phyloP scores from a whole-genome alignment of 192 early-diverging fungal genomes.

The Jimgerdemannia flammicorona region DNA sequence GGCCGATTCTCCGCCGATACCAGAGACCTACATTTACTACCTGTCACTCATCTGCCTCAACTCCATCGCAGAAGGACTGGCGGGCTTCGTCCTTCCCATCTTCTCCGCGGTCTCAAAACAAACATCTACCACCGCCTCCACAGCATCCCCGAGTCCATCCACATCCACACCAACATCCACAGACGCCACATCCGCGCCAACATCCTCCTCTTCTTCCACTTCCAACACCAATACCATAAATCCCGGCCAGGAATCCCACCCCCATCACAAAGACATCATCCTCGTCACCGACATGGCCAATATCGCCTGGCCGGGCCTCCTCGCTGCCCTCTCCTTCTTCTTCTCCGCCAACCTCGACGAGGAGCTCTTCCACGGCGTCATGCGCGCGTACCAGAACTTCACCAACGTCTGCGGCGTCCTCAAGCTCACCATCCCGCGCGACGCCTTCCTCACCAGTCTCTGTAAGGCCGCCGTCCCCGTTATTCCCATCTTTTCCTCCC shows the following conservation, averaged over 20 bases:
- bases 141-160: background rate
- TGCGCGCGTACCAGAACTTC: conserved; percentile 71
- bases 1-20: conserved; percentile 80
- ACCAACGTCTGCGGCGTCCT: conserved; percentile 80
- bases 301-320: conserved; percentile 74
- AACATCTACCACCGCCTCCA: background rate
- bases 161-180: conserved; percentile 12
- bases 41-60: conserved; percentile 70
- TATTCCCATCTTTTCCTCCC: conserved; percentile 22
- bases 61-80: conserved; percentile 69
- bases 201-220: background rate
- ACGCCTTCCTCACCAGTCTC: conserved; percentile 82
- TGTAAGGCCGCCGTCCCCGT: conserved; percentile 81
- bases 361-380: conserved; percentile 67
- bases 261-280: conserved; percentile 39
- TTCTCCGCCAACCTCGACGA: conserved; percentile 78
- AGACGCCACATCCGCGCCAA: background rate
- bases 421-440: conserved; percentile 71
- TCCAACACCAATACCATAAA: conserved; percentile 18
- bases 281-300: conserved; percentile 76
- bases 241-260: conserved; percentile 16
- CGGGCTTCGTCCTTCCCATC: conserved; percentile 57
- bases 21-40: conserved; percentile 85
- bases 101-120: conserved; percentile 30
- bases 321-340: conserved; percentile 74